Evolutionary conservation across 2,329 filamentous ascomycete genomes (phyloP), one percentile per base, ranked within the genome.

Genomic region (Scedosporium minutisporum): DNA sequence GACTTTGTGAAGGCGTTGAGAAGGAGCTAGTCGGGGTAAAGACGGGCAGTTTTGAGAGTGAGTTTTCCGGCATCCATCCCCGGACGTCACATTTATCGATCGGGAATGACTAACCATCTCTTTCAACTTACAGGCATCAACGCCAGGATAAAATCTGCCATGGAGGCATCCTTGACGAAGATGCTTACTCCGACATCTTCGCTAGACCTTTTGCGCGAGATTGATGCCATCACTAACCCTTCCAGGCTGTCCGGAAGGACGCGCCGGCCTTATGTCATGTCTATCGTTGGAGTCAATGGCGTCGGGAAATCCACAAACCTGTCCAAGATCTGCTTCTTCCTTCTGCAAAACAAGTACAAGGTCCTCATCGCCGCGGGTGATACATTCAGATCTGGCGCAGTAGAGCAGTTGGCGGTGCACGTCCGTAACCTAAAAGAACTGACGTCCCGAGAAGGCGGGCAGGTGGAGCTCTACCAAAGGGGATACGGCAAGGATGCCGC

Each of bases 401-500:
- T 99, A 61, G 95, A 99, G 78, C 95, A 99, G 76, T 84, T 99
- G 10, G 91, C 91, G 63, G 95, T 97, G 4, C 95, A 99, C 72
- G 95, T 96, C 33, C 88, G 91, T 64, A 97, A 97, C 72, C 81
- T 99, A 66, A 91, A 90, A 71, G 93, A 99, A 75, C 82, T 99
- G 38, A 90, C 88, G 4, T 83, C 86, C 60, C 87, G 95, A 65
- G 93, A 97, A 75, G 90, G 89, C 57, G 90, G 91, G 29, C 78
- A 86, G 63, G 91, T 99, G 58, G 93, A 96, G 72, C 81, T 99
- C 58, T 99, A 96, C 75, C 91, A 99, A 72, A 95, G 96, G 77
- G 95, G 95, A 42, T 99, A 99, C 73, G 95, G 95, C 69, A 97
- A 97, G 72, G 96, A 99, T 71, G 95, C 96, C 0, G 96, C 96